A percentile compares a stretch with the other conserved stretches of the same genome.
Conservation (phyloP, 2,329 filamentous ascomycete species). For the Apiospora hydei region DNA sequence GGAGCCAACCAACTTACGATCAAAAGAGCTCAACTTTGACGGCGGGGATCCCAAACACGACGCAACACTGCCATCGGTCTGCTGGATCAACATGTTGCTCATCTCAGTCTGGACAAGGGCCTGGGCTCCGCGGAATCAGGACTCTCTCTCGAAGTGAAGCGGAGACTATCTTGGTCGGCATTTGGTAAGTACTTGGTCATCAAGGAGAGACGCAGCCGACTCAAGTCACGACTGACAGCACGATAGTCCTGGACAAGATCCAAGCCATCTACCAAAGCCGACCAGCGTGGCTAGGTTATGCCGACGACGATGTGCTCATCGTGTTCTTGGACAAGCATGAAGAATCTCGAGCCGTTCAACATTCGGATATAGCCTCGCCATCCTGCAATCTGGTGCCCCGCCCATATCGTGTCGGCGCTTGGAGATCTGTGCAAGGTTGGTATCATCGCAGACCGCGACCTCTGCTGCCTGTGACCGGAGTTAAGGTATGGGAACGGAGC, state of each 20-base stretch:
- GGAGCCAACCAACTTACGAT: constrained; percentile 53
- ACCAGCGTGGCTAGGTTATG: constrained; percentile 54
- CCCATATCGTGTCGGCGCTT: constrained; percentile 53
- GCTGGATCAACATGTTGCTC: constrained; percentile 62
- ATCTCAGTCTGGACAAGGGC: constrained; percentile 48
- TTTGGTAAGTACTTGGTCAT: constrained; percentile 37
- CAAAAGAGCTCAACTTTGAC: constrained; percentile 61
- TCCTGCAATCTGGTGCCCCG: constrained; percentile 41
- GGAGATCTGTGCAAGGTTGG: constrained; percentile 51
- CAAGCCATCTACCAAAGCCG: constrained; percentile 63
- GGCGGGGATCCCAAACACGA: constrained; percentile 59
- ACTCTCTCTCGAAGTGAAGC: constrained; percentile 53
- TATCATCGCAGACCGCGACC: constrained; percentile 53
- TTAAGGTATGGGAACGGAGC: constrained; percentile 44
- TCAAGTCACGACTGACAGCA: neutral
- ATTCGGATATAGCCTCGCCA: constrained; percentile 37
- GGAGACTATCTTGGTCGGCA: constrained; percentile 54
- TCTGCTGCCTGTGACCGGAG: constrained; percentile 54
- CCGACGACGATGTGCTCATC: too few relatives aligned
- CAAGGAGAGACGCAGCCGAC: neutral
- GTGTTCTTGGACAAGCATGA: constrained; percentile 60
- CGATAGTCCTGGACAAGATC: constrained; percentile 54
- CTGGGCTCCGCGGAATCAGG: neutral
- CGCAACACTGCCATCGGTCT: constrained; percentile 55
- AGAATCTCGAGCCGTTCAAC: constrained; percentile 48